Base-by-base conservation (phyloP, 1,139 yeast species). In the Nakaseomyces delphensis region DNA sequence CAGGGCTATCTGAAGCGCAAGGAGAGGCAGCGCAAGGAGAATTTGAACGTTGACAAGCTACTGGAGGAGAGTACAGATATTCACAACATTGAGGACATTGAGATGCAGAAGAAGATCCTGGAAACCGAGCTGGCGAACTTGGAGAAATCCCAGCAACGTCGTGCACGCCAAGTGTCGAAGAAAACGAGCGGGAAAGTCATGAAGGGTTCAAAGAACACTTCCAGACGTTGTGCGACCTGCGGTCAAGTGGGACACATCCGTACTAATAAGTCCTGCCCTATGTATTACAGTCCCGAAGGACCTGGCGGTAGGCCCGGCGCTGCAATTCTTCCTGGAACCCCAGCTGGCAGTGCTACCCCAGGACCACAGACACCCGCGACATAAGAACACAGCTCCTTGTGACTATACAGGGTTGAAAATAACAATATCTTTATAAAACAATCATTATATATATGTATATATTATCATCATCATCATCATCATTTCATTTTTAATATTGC, bases 211-310 rank as follows among this genome's bases (percentile, higher is more conserved):
- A 85, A 84, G 58, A 78, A 87, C 44, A 84, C 84, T 1, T 80
- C 84, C 6, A 71, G 97, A 59, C 75, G 86, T 56, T 91, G 97
- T 66, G 87, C 94, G 4, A 83, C 94, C 1, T 91, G 97, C 71
- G 97, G 97, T 21, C 94, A 91, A 3, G 74, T 83, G 54, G 98
- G 97, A 0, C 98, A 91, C 62, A 91, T 89, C 49, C 73, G 94
- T 57, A 89, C 97, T 8, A 87, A 86, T 62, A 70, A 76, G 43
- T 67, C 85, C 1, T 89, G 97, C 64, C 97, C 97, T n/a, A 71
- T 87, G 72, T 89, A 78, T 52, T 71, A 71, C 46, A 77, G 56
- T 7, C 29, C 41, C 14, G 40, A 18, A 16, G 30, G 33, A 16
- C 27, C 41, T 3, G 39, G 32, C 5, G 30, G 38, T 11, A 42